Conservation (phyloP, 1,139 yeast genomes). For the Meyerozyma elateridarum region DNA sequence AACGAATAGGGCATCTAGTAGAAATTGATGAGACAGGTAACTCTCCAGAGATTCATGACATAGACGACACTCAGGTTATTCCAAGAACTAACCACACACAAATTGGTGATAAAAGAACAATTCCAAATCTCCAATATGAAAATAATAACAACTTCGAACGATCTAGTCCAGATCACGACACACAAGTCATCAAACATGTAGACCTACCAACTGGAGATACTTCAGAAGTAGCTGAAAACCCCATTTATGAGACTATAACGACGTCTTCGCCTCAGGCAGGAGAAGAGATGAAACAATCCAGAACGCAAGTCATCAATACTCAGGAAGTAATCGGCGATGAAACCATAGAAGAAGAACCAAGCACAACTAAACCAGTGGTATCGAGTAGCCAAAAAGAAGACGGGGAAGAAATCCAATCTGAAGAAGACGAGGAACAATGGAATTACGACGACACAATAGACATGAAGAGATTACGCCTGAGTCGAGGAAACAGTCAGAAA, state of each 20-base stretch:
- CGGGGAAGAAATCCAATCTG: slow-evolving; percentile 1
- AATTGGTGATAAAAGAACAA: too few relatives aligned
- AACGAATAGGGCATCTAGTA: too few relatives aligned
- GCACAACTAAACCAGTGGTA: background rate
- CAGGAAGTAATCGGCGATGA: slow-evolving; percentile 2
- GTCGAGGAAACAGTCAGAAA: slow-evolving; percentile 1
- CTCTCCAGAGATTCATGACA: too few relatives aligned
- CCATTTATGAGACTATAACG: background rate
- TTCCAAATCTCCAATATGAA: too few relatives aligned
- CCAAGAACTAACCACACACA: too few relatives aligned
- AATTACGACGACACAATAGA: background rate
- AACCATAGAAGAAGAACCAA: background rate
- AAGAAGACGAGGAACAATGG: slow-evolving; percentile 3
- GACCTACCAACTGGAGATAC: too few relatives aligned
- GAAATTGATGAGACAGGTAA: too few relatives aligned
- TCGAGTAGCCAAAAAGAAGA: slow-evolving; percentile 4
- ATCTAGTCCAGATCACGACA: too few relatives aligned
- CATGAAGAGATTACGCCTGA: background rate
- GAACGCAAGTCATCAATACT: slow-evolving; percentile 5
- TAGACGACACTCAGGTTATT: too few relatives aligned
- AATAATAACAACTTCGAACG: too few relatives aligned
- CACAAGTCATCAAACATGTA: too few relatives aligned
- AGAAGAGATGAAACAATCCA: slow-evolving; percentile 3
- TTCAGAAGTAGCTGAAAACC: too few relatives aligned
- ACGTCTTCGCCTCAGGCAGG: slow-evolving; percentile 1